Base-by-base conservation (phyloP, 140 eudicot species). In the Senecio squalidus region DNA sequence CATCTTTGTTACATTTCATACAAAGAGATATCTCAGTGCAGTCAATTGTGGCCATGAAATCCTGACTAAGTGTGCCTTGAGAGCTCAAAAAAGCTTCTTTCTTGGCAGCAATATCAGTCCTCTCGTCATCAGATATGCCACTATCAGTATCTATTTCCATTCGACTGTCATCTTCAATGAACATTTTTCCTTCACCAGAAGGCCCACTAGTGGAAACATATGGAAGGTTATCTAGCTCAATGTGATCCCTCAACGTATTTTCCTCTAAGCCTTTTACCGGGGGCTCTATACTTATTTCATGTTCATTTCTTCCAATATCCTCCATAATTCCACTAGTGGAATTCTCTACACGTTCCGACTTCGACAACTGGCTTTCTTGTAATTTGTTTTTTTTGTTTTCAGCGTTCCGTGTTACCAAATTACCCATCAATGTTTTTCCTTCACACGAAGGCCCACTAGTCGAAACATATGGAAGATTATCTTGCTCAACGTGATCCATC, bases 1-100 rank as follows among this genome's bases (percentile, higher is more conserved):
- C 89, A 65, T 77, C 78, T 62, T 67, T 59, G 60, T 71, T 72
- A 52, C 98, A 91, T 68, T 71, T 90, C 77, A 81, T 57, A 70
- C 98, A 90, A 17, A 74, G 50, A 76, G 48, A 62, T 54, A 52
- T 50, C 51, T 74, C 82, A 30, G 76, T 70, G 36, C 34, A 58
- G 40, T 80, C 85, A 36, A 38, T 36, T 53, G 77, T 64, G 43
- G 75, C 71, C 71, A 78, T 40, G 46, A 78, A 70, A 68, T 85
- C 94, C 73, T 85, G 78, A 62, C 71, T 71, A 20, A 28, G 55
- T 41, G 76, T 54, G 40, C 65, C 36, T 29, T 78, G 82, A 36
- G 84, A 73, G 73, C 76, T 78, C 62, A 78, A 67, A 17, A 80
- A 70, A 44, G 64, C 52, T 24, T 74, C 58, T 56, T 70, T 81